Conservation (phyloP, 495 filamentous ascomycete genomes). For the Schizothecium vesticola region DNA sequence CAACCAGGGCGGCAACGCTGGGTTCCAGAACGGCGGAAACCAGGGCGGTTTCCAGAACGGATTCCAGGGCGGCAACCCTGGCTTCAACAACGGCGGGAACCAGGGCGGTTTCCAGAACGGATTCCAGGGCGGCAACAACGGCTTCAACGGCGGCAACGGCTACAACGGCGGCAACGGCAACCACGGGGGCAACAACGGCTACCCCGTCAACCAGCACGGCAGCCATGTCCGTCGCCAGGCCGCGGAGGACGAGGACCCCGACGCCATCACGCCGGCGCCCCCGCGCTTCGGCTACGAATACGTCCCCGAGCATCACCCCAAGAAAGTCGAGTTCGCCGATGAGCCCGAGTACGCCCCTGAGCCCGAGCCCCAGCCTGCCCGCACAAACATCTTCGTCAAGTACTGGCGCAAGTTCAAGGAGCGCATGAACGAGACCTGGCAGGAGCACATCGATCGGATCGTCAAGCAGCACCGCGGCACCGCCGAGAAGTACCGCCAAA, state of each 20-base stretch:
- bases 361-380: too few relatives aligned
- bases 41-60: background rate
- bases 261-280: background rate
- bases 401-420: background rate
- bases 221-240: background rate
- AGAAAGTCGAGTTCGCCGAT: too few relatives aligned
- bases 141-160: background rate
- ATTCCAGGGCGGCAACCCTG: background rate
- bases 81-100: background rate
- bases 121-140: background rate
- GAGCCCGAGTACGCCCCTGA: too few relatives aligned
- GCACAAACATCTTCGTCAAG: background rate
- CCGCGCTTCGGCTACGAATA: background rate
- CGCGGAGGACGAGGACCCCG: background rate
- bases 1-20: background rate
- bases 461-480: too few relatives aligned
- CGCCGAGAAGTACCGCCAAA: too few relatives aligned
- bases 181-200: background rate
- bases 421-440: too few relatives aligned
- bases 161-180: background rate
- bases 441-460: too few relatives aligned
- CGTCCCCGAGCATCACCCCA: too few relatives aligned
- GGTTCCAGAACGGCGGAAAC: background rate
- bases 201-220: background rate
- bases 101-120: background rate